These are phyloP conservation scores for Mycena metata DNA, from an alignment of 768 basidiomycete genomes.

Conservation along the genomic window DNA sequence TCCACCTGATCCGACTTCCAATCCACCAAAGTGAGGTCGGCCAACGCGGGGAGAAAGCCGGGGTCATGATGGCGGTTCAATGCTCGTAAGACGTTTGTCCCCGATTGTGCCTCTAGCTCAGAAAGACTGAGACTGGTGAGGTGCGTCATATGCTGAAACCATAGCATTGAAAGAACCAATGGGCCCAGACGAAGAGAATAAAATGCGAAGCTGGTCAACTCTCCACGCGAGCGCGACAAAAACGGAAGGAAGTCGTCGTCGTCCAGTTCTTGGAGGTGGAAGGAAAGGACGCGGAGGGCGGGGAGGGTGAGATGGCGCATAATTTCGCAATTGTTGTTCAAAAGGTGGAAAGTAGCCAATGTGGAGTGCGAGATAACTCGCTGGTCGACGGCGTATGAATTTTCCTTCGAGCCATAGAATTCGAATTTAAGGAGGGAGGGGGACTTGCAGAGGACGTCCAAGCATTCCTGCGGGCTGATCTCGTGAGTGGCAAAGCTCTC, in stretches of 20 bases:
- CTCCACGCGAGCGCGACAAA: slow-evolving; percentile 5
- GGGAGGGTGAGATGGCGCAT: slow-evolving; percentile 21
- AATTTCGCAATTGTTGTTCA: not conserved
- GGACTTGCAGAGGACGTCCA: slow-evolving; percentile 9
- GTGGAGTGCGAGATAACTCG: not conserved
- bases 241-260: not conserved
- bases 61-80: slow-evolving; percentile 1
- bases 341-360: not conserved
- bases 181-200: not conserved
- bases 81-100: not conserved
- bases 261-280: not conserved
- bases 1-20: slow-evolving; percentile 2
- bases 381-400: not conserved
- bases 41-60: slow-evolving; percentile 8
- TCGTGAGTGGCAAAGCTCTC: no score
- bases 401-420: not conserved
- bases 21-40: slow-evolving; percentile 1
- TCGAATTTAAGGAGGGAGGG: not conserved
- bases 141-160: slow-evolving; percentile 7
- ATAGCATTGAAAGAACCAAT: not conserved
- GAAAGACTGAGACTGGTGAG: not conserved
- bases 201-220: not conserved
- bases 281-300: not conserved
- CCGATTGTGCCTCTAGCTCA: not conserved
- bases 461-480: not conserved